Evolutionary conservation across 2,329 filamentous ascomycete species (phyloP), one percentile per base, ranked within the genome.

Genomic region (Microdochium trichocladiopsis): DNA sequence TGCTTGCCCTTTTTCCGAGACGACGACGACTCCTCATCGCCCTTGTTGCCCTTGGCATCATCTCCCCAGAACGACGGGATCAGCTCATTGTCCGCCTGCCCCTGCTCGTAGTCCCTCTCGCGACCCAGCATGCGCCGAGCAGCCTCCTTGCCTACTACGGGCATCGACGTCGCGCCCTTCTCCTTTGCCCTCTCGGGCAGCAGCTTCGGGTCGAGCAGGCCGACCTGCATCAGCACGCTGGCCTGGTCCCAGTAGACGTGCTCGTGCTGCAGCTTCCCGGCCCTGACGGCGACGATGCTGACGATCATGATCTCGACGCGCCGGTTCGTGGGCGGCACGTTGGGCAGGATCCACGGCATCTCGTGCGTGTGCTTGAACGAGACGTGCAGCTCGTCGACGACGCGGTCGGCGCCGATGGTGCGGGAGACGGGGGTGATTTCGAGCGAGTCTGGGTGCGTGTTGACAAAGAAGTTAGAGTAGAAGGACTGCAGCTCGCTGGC

Each of bases 241-340:
- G 75, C 81, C 60, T 87, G 83, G 52, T 88, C 84, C 84, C 84
- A 88, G 10, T 77, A 74, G 14, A 88, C 83, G 55, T 87, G 83
- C 60, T 88, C 84, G 52, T 86, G 81, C 53, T 80, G 84, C 1
- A 88, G 64, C 2, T 80, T 73, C 50, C 86, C 83, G 0, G 83
- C 84, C 0, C 83, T 73, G 49, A 88, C 73, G 28, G 82, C 82
- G 0, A 87, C 82, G 2, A 88, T 73, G 2, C 77, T 77, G 0
- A 82, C 84, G 48, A 87, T 76, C 0, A 83, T 79, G 11, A 88
- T 72, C 37, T 79, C 72, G 11, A 84, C 72, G 4, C 71, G 68
- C 49, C 70, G 72, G 31, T 72, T 68, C 0, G 83, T 86, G 0
- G 82, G 74, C 2, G 79, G 78, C 0, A 86, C 69, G 0, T 79